Evolutionary conservation across 371 early-diverging fungal genomes (phyloP).

Genomic region (Nematocida ironsii): DNA sequence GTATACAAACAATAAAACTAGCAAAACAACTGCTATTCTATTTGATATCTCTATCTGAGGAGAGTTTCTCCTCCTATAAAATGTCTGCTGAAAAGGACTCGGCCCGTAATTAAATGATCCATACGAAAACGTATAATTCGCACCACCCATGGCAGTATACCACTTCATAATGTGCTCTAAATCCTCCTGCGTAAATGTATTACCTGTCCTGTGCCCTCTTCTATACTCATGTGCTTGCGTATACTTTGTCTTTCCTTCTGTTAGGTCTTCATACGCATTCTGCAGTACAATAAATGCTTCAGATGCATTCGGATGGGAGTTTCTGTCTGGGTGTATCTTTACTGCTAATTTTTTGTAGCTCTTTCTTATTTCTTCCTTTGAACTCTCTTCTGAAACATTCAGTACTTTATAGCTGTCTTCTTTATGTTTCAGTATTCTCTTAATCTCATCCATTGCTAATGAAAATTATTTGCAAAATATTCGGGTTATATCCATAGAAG

Average conservation of each 20-base stretch:
- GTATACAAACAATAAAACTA: slow-evolving; percentile 1
- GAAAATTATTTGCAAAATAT: slow-evolving; percentile 24
- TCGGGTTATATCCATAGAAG: not conserved
- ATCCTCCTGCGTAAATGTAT: not conserved
- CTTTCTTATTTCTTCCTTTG: slow-evolving; percentile 82
- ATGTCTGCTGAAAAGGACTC: not conserved
- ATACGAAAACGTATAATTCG: not conserved
- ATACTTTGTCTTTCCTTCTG: not conserved
- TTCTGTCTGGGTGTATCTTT: slow-evolving; percentile 85
- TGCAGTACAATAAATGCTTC: slow-evolving; percentile 49
- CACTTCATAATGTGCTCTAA: slow-evolving; percentile 20
- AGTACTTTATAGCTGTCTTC: slow-evolving; percentile 72
- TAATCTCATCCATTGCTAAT: slow-evolving; percentile 1
- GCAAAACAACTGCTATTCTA: not conserved
- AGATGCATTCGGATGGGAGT: slow-evolving; percentile 63
- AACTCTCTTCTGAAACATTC: slow-evolving; percentile 76
- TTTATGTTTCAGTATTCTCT: slow-evolving; percentile 50
- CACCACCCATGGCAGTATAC: not conserved
- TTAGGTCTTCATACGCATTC: slow-evolving; percentile 34
- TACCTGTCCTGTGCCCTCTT: not conserved
- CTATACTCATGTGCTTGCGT: not conserved
- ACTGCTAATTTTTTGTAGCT: slow-evolving; percentile 90
- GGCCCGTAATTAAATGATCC: not conserved
- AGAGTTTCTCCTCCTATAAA: not conserved
- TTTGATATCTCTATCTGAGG: slow-evolving; percentile 3